Evolutionary conservation across 2,329 filamentous ascomycete genomes (phyloP).

Genomic region (Lasiodiplodia theobromae): DNA sequence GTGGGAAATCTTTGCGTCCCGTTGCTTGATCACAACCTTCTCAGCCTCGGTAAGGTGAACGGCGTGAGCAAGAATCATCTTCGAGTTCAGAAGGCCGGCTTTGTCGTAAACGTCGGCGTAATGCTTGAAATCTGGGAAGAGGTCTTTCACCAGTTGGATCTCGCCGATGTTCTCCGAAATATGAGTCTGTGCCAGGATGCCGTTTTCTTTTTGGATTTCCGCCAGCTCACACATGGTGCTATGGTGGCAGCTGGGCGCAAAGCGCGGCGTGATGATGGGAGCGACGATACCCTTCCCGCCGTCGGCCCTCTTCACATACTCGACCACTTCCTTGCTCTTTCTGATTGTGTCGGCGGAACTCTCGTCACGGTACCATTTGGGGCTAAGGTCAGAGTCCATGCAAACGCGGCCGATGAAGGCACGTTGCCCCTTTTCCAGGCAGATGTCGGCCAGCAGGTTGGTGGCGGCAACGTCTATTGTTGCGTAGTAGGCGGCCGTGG

Average conservation of each 20-base stretch:
- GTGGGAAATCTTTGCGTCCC: conserved; percentile 75
- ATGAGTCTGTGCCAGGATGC: conserved; percentile 83
- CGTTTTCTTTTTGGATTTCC: conserved; percentile 65
- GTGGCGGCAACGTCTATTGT: conserved; percentile 87
- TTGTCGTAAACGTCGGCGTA: conserved; percentile 85
- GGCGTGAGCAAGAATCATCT: conserved; percentile 85
- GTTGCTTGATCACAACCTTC: conserved; percentile 65
- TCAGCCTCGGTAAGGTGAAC: conserved; percentile 77
- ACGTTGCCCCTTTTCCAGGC: conserved; percentile 79
- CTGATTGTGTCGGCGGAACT: conserved; percentile 67
- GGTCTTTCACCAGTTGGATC: conserved; percentile 69
- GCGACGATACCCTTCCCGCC: conserved; percentile 69
- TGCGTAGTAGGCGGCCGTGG: conserved; percentile 92
- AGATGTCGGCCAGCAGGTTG: conserved; percentile 88
- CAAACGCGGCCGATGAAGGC: conserved; percentile 94
- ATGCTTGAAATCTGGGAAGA: conserved; percentile 69
- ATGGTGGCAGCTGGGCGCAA: conserved; percentile 63
- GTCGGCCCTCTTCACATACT: conserved; percentile 72
- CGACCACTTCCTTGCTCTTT: conserved; percentile 50
- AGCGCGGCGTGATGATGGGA: conserved; percentile 79
- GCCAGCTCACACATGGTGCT: conserved; percentile 70
- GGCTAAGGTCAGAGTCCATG: conserved; percentile 73
- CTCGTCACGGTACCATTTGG: conserved; percentile 80
- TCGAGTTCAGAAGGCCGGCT: conserved; percentile 70
- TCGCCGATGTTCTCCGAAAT: conserved; percentile 84